These are phyloP conservation scores for Microbotryum scabiosae DNA, from an alignment of 1,284 basidiomycete species.

Conservation along the genomic window DNA sequence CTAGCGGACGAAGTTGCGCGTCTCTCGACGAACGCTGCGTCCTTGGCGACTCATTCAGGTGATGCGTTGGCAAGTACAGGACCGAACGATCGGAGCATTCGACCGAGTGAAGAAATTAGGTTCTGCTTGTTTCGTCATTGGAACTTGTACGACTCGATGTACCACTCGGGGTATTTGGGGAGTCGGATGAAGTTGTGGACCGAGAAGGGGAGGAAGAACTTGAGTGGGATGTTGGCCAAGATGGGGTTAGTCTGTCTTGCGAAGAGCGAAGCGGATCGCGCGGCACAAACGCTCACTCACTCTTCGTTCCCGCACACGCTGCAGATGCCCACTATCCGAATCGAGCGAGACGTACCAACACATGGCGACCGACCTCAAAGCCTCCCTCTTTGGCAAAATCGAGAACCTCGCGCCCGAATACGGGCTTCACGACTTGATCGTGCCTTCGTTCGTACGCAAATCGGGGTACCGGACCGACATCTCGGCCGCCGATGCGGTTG, in stretches of 20 bases:
- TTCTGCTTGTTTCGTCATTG: slow-evolving; percentile 96
- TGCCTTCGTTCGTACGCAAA: slow-evolving; percentile 83
- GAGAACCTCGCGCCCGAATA: slow-evolving; percentile 91
- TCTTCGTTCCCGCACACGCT: not conserved
- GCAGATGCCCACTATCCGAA: slow-evolving; percentile 62
- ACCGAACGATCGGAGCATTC: slow-evolving; percentile 68
- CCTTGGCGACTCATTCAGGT: slow-evolving; percentile 10
- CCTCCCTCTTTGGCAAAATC: slow-evolving; percentile 69
- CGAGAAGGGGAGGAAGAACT: slow-evolving; percentile 76
- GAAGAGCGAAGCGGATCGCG: not conserved
- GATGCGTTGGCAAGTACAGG: slow-evolving; percentile 21
- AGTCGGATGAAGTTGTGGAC: slow-evolving; percentile 94
- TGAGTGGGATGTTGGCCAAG: slow-evolving; percentile 90
- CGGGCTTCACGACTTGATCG: slow-evolving; percentile 86
- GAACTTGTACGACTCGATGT: slow-evolving; percentile 96
- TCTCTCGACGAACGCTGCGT: slow-evolving; percentile 54
- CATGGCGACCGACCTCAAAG: slow-evolving; percentile 93
- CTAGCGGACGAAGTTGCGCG: slow-evolving; percentile 84
- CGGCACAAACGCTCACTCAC: not conserved
- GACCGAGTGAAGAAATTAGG: slow-evolving; percentile 73
- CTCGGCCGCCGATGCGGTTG: slow-evolving; percentile 87
- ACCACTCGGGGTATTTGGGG: slow-evolving; percentile 92
- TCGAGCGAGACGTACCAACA: slow-evolving; percentile 88
- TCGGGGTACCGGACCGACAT: slow-evolving; percentile 80
- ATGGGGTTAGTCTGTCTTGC: slow-evolving; percentile 68